Evolutionary conservation across 331 rosid genomes (phyloP), one percentile per base, ranked within the genome.

Genomic region (Dryas integrifolia): DNA sequence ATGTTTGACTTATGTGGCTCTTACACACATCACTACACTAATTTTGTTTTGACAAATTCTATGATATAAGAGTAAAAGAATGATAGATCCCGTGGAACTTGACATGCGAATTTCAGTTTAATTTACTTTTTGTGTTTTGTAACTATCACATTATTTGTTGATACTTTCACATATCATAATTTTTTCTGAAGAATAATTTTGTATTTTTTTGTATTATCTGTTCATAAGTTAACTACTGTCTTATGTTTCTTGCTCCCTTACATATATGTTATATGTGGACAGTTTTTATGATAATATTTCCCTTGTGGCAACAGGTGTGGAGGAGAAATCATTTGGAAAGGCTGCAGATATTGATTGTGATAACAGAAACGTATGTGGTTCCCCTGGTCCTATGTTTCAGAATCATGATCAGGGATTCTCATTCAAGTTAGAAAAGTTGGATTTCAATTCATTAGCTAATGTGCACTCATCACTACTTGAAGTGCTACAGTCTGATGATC

Each of bases 361-460:
- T 80, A 72, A 66, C 61, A 82, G 84, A 76, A 86, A 84, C 74
- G 46, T 83, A 81, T 83, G 79, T 52, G 75, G 80, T 80, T 88
- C 92, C 24, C 85, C 96, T 49, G 80, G 76, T 75, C 78, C 82
- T 14, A 82, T 74, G 55, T 66, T 76, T 67, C 90, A 74, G 72
- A 86, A 75, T 83, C 88, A 77, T 73, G 74, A 78, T 12, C 87
- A 78, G 67, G 79, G 79, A 13, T 77, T 75, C 50, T 70, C 88
- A 16, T 83, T 86, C 82, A 86, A 83, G 80, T 85, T 95, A 72
- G 96, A 92, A 78, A 90, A 86, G 26, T 63, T 88, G 85, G 98
- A 87, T 78, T 58, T 44, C 53, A 77, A 74, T 58, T 86, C 88
- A 30, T 55, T 87, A 74, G 67, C 80, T 81, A 86, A 48, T 83